Evolutionary conservation across 1,284 basidiomycete genomes (phyloP).

Genomic region (Pseudozyma sp.): DNA sequence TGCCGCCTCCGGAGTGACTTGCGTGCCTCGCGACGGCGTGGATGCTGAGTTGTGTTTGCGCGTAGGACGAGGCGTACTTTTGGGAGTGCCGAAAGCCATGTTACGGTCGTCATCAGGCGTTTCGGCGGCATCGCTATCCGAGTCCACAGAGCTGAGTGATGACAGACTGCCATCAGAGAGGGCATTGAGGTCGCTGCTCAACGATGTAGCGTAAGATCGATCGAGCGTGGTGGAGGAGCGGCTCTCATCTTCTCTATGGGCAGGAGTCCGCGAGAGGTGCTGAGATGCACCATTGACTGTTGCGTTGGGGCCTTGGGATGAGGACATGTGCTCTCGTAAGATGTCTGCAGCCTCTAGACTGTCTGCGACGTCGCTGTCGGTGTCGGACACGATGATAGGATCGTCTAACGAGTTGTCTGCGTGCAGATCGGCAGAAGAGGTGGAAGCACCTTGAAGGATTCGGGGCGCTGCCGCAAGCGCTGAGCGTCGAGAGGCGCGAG

Average conservation of each 20-base stretch:
- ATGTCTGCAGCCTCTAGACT: slow-evolving; percentile 1
- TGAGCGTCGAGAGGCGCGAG: slow-evolving; percentile 2
- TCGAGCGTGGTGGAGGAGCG: slow-evolving; percentile 17
- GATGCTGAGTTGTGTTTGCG: neutral
- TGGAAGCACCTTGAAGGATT: neutral
- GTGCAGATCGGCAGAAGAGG: neutral
- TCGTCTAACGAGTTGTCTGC: slow-evolving; percentile 10
- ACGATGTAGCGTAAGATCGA: slow-evolving; percentile 32
- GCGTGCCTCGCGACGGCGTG: slow-evolving; percentile 7
- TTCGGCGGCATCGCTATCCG: slow-evolving; percentile 24
- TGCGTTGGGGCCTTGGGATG: neutral
- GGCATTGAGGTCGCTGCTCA: slow-evolving; percentile 20
- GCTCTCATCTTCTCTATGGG: slow-evolving; percentile 12
- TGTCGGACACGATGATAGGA: slow-evolving; percentile 27
- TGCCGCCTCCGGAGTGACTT: slow-evolving; percentile 1
- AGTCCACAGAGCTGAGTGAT: slow-evolving; percentile 30
- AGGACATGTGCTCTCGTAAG: neutral
- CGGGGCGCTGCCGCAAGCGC: neutral
- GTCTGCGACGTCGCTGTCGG: slow-evolving; percentile 7
- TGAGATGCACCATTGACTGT: neutral
- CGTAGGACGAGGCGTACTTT: neutral
- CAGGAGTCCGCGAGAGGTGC: neutral
- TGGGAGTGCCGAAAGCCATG: neutral
- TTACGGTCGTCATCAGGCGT: neutral
- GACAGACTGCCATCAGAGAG: slow-evolving; percentile 32